Base-by-base conservation (phyloP, 495 filamentous ascomycete species). In the Pyrenopolyporus hunteri region DNA sequence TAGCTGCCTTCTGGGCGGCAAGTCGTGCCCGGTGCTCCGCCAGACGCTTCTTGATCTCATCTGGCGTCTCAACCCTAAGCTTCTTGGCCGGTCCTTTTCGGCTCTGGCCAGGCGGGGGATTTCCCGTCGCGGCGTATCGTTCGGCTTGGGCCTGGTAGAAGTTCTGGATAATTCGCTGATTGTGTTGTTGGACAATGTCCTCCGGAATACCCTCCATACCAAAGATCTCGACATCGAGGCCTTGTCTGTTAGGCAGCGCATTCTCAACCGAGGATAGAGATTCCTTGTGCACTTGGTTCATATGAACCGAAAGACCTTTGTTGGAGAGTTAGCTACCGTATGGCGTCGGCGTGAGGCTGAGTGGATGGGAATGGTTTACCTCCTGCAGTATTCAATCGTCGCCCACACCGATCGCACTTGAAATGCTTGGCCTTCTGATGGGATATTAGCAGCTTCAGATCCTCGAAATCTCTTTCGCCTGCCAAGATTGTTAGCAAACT, bases 391-490 rank as follows among this genome's bases (percentile, higher is more conserved):
- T 97, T 97, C 29, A 98, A 74, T 62, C 93, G 82, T 57, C 94
- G 85, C 17, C 83, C 83, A 70, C 94, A 98, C 78, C 87, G 77
- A 59, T 96, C 91, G 75, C 94, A 98, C 71, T 95, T 96, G 83
- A 95, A 98, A 73, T 98, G 94, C 76, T 97, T 98, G 16, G 94
- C 93, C 73, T 96, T 97, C 70, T 98, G 95, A 76, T 98, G 94
- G 46, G 88, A 89, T 59, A 97, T 95, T 43, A 98, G 85, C 56
- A 98, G 91, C 77, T 95, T 96, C 9, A 97, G 74, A 74, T 98
- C 94, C 70, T 97, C 93, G 64, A 98, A 98, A 76, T 97, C 94
- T 74, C 93, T 87, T 78, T 98, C 94, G 78, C 82, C 82, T 82
- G 37, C 1, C 14, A 39, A 7, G 33, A 1, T 11, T 37, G 54